Percentiles rank a stretch among this genome's conserved stretches.
These are phyloP conservation scores for Schoenoplectus triqueter DNA, from an alignment of 202 grass and related monocot species.

Conservation along the genomic window DNA sequence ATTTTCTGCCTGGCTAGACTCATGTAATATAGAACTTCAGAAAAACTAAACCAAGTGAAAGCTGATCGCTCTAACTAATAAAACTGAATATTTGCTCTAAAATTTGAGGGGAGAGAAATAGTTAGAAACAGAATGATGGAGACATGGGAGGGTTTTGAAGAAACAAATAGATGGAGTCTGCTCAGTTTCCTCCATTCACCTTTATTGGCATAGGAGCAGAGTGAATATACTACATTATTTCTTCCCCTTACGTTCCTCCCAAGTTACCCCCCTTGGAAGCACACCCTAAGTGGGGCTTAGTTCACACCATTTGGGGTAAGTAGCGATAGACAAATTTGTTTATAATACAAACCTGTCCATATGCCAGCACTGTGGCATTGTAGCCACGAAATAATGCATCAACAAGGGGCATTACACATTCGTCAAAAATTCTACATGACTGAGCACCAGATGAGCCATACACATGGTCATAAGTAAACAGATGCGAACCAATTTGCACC, in stretches of 20 bases:
- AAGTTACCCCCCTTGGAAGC: no score
- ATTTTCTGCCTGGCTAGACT: neutral
- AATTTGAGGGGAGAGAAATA: no score
- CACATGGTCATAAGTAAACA: conserved; percentile 86
- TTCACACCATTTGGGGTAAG: no score
- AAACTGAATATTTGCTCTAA: neutral
- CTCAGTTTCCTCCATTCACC: no score
- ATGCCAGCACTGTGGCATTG: conserved; percentile 89
- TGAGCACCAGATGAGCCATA: conserved; percentile 64
- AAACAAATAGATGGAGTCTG: no score
- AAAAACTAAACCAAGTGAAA: neutral
- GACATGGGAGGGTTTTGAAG: no score
- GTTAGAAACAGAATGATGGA: no score
- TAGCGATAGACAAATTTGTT: conserved; percentile 21
- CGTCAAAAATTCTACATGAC: conserved; percentile 63
- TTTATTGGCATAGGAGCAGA: no score
- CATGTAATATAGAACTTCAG: neutral
- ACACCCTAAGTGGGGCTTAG: no score
- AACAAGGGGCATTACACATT: conserved; percentile 73
- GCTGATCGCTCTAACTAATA: neutral
- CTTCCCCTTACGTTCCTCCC: no score
- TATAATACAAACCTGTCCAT: conserved; percentile 67
- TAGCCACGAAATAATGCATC: conserved; percentile 80
- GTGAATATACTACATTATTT: no score
- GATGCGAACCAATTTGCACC: conserved; percentile 87